Conservation (phyloP, 75 land plant genomes). For the Picea sitchensis region DNA sequence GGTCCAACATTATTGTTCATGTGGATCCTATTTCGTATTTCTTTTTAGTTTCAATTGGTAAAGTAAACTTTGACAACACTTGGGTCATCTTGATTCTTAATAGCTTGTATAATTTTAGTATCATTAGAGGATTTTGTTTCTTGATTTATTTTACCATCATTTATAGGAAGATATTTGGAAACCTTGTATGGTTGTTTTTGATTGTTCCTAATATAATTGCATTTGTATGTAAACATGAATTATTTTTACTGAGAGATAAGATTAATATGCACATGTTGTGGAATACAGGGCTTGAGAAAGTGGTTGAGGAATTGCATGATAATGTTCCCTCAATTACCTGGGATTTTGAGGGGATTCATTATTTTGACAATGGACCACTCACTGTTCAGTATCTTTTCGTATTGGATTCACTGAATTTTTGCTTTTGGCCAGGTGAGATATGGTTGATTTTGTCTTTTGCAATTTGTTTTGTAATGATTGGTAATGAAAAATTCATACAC, state of each 20-base stretch:
- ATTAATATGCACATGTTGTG: constrained; percentile 1
- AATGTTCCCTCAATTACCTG: constrained; percentile 72
- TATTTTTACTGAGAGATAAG: neutral
- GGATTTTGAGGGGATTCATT: constrained; percentile 99
- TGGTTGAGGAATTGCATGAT: constrained; percentile 57
- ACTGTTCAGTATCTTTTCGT: constrained; percentile 96
- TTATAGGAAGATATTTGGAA: neutral
- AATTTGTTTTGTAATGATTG: neutral
- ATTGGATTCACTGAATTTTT: constrained; percentile 89
- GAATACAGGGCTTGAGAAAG: constrained; percentile 73
- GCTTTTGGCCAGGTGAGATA: constrained; percentile 94
- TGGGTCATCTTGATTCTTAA: too few species aligned
- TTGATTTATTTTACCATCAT: neutral
- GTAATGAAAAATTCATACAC: too few species aligned
- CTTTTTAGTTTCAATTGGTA: too few species aligned
- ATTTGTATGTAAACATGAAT: neutral
- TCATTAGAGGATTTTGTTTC: neutral
- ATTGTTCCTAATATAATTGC: neutral
- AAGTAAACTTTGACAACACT: too few species aligned
- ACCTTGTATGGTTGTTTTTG: neutral
- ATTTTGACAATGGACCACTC: constrained; percentile 93
- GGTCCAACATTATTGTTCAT: too few species aligned
- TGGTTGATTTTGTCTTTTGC: neutral
- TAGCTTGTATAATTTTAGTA: neutral
- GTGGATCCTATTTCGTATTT: too few species aligned